A percentile compares a stretch with the other conserved stretches of the same genome.
phyloP scores from a whole-genome alignment of 2,329 filamentous ascomycete genomes.

The Bipolaris victoriae region DNA sequence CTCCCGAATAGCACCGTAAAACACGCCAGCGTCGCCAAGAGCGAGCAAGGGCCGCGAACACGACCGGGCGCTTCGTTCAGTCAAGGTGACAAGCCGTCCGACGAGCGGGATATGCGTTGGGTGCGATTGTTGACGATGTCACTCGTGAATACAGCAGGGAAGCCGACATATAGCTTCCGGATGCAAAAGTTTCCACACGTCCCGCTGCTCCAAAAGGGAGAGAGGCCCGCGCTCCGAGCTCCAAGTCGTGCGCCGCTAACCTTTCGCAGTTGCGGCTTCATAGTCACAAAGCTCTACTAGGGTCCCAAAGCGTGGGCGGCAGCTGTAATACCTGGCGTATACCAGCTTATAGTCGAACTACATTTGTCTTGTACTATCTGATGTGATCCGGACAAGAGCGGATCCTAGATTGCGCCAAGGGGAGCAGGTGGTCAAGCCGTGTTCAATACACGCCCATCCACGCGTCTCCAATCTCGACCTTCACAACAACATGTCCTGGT shows the following conservation, averaged over 20 bases:
- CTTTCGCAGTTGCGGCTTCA: not conserved
- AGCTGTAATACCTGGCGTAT: not conserved
- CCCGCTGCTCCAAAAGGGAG: not conserved
- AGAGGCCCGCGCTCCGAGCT: not conserved
- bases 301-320: too few relatives aligned
- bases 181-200: not conserved
- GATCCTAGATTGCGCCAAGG: not conserved
- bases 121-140: not conserved
- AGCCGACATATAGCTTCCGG: not conserved
- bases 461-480: constrained; percentile 4
- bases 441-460: constrained; percentile 7
- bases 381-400: not conserved
- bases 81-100: not conserved
- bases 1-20: constrained; percentile 16
- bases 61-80: constrained; percentile 4
- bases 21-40: constrained; percentile 17
- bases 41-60: constrained; percentile 8
- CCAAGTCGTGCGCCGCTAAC: not conserved
- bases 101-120: not conserved
- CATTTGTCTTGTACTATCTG: not conserved
- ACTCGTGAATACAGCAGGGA: not conserved
- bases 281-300: not conserved
- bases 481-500: constrained; percentile 1
- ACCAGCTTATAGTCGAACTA: not conserved
- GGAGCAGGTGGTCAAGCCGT: constrained; percentile 9